These are phyloP conservation scores for Pestalotiopsis sp. DNA, from an alignment of 2,329 filamentous ascomycete species.

Conservation along the genomic window DNA sequence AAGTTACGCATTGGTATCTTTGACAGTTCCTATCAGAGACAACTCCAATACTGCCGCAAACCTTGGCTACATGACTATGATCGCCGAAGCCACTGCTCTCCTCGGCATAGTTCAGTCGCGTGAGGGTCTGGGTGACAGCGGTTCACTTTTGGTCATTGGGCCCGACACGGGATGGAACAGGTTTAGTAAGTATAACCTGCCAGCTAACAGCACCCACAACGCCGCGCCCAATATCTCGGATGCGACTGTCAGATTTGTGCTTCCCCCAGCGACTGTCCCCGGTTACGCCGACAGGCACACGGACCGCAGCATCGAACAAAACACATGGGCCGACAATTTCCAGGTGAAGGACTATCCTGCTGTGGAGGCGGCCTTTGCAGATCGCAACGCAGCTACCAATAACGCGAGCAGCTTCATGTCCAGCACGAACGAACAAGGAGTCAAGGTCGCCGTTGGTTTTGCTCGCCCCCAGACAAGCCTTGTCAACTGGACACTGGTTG, in stretches of 20 bases:
- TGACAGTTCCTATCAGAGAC: conserved; percentile 79
- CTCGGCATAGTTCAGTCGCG: conserved; percentile 62
- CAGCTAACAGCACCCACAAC: conserved; percentile 50
- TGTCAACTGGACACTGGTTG: conserved; percentile 80
- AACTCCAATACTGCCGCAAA: conserved; percentile 64
- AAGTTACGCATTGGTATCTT: conserved; percentile 75
- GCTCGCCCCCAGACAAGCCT: conserved; percentile 69
- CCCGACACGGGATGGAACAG: conserved; percentile 69
- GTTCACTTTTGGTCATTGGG: conserved; percentile 71
- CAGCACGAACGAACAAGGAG: conserved; percentile 72
- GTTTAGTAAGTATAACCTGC: conserved; percentile 50
- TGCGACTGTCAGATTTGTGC: conserved; percentile 59
- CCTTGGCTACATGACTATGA: conserved; percentile 81
- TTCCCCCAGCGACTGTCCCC: conserved; percentile 52
- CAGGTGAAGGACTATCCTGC: conserved; percentile 64
- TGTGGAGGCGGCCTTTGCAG: conserved; percentile 61
- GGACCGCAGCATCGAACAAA: conserved; percentile 43
- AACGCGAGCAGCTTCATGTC: conserved; percentile 71
- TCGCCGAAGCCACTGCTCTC: conserved; percentile 70
- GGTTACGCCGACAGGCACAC: conserved; percentile 52
- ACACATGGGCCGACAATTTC: conserved; percentile 56
- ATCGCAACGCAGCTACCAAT: conserved; percentile 54
- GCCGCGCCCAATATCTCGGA: conserved; percentile 40
- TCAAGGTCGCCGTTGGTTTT: conserved; percentile 77
- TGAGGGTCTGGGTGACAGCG: conserved; percentile 73